Evolutionary conservation across 1,139 yeast species (phyloP).

Genomic region (Nakaseomyces sp.): DNA sequence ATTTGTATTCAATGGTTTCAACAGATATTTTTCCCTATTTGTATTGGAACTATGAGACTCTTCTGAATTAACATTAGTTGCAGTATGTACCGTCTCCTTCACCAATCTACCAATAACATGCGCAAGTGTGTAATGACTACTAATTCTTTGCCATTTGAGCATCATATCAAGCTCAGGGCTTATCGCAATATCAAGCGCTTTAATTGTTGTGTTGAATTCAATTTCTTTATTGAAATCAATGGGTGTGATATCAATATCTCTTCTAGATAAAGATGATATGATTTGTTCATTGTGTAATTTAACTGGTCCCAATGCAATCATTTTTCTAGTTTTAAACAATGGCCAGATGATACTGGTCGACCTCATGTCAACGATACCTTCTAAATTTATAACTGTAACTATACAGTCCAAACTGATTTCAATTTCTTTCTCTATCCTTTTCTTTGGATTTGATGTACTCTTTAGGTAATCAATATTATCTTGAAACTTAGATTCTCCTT

Average conservation of each 20-base stretch:
- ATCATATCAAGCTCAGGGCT: slow-evolving; percentile 57
- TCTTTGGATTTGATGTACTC: slow-evolving; percentile 44
- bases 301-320: slow-evolving; percentile 49
- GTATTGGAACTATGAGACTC: slow-evolving; percentile 8
- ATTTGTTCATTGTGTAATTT: slow-evolving; percentile 21
- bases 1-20: slow-evolving; percentile 24
- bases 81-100: slow-evolving; percentile 29
- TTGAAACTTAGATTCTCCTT: slow-evolving; percentile 22
- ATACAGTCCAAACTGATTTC: slow-evolving; percentile 56
- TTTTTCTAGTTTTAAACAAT: slow-evolving; percentile 67
- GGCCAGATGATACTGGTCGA: slow-evolving; percentile 75
- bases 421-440: slow-evolving; percentile 33
- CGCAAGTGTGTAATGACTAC: slow-evolving; percentile 75
- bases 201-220: slow-evolving; percentile 51
- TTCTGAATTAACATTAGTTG: slow-evolving; percentile 14
- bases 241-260: slow-evolving; percentile 31
- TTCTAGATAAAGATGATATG: slow-evolving; percentile 20
- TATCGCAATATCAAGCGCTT: slow-evolving; percentile 62
- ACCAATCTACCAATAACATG: slow-evolving; percentile 70
- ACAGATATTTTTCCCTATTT: slow-evolving; percentile 16
- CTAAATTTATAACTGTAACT: slow-evolving; percentile 68
- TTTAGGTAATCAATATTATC: slow-evolving; percentile 47
- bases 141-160: slow-evolving; percentile 76
- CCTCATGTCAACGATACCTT: slow-evolving; percentile 78
- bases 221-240: slow-evolving; percentile 38